Evolutionary conservation across 352 stramenopile species (phyloP).

Genomic region (Phytophthora meadii): DNA sequence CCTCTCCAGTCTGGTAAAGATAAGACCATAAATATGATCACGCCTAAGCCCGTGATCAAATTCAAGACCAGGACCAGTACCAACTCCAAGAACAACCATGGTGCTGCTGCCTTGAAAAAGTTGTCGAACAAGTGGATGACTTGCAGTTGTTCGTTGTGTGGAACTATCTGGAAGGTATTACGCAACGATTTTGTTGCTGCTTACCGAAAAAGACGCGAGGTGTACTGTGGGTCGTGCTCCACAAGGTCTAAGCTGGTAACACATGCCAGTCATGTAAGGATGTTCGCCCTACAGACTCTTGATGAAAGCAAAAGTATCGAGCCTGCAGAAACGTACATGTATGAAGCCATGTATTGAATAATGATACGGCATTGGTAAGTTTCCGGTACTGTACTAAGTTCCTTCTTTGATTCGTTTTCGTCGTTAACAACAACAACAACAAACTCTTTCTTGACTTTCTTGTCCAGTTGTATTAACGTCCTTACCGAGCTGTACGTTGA

Average conservation of each 20-base stretch:
- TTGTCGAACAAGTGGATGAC: conserved; percentile 16
- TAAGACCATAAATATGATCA: too few species aligned
- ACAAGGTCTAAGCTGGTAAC: neutral
- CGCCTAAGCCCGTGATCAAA: too few species aligned
- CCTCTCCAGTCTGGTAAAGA: conserved; percentile 8
- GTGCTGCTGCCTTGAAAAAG: neutral
- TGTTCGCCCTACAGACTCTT: conserved; percentile 32
- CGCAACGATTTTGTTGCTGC: conserved; percentile 25
- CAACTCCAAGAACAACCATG: too few species aligned
- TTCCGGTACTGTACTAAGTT: too few species aligned
- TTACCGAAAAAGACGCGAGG: conserved; percentile 16
- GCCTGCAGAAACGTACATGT: conserved; percentile 32
- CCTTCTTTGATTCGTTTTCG: too few species aligned
- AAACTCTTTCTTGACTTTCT: too few species aligned
- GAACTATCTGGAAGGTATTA: conserved; percentile 20
- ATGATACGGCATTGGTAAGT: too few species aligned
- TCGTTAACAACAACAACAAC: too few species aligned
- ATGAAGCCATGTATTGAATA: conserved; percentile 15
- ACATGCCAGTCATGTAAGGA: conserved; percentile 16
- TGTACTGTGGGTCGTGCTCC: conserved; percentile 32
- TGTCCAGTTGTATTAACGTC: too few species aligned
- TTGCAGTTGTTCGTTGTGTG: conserved; percentile 47
- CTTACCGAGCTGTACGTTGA: conserved; percentile 1
- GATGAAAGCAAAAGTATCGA: conserved; percentile 41
- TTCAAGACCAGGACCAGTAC: too few species aligned